Percentiles rank a stretch among this genome's conserved stretches.
phyloP scores from a whole-genome alignment of 495 filamentous ascomycete species.

The Penicillium maclennaniae region DNA sequence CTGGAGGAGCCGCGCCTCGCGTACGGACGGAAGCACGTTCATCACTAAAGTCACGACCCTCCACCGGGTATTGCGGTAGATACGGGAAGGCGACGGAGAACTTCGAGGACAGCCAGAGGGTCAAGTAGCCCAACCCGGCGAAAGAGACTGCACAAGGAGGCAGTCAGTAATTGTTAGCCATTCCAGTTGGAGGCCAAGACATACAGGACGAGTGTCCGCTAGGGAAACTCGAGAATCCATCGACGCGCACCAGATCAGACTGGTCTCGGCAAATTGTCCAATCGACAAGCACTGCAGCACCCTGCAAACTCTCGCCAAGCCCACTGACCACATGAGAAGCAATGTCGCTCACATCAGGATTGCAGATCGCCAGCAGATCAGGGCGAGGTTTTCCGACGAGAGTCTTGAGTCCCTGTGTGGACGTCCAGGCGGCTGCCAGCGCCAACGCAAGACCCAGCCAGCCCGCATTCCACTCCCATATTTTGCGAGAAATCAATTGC shows the following conservation, averaged over 20 bases:
- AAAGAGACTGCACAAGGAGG: slow-evolving; percentile 47
- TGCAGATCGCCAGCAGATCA: slow-evolving; percentile 59
- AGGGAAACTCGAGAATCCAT: slow-evolving; percentile 66
- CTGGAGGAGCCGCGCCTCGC: slow-evolving; percentile 57
- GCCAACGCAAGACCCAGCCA: slow-evolving; percentile 60
- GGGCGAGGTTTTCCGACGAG: slow-evolving; percentile 62
- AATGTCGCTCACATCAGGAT: slow-evolving; percentile 49
- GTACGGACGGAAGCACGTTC: slow-evolving; percentile 33
- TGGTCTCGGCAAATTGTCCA: slow-evolving; percentile 51
- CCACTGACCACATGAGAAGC: slow-evolving; percentile 45
- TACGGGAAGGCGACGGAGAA: slow-evolving; percentile 61
- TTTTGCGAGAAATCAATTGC: slow-evolving; percentile 24
- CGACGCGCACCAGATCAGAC: slow-evolving; percentile 36
- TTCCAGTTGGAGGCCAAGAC: slow-evolving; percentile 16
- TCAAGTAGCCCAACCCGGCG: slow-evolving; percentile 59
- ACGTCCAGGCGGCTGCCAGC: slow-evolving; percentile 51
- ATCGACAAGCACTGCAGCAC: slow-evolving; percentile 47
- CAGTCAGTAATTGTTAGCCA: background rate
- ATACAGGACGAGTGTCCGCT: slow-evolving; percentile 66
- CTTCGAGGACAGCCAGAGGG: slow-evolving; percentile 62
- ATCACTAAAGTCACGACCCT: slow-evolving; percentile 20
- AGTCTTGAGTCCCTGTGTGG: slow-evolving; percentile 61
- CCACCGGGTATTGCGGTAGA: slow-evolving; percentile 41
- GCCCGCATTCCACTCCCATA: slow-evolving; percentile 64
- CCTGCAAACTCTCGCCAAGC: slow-evolving; percentile 39